These are phyloP conservation scores for Cyclotella sp. DNA, from an alignment of 108 stramenopile genomes.

Conservation along the genomic window DNA sequence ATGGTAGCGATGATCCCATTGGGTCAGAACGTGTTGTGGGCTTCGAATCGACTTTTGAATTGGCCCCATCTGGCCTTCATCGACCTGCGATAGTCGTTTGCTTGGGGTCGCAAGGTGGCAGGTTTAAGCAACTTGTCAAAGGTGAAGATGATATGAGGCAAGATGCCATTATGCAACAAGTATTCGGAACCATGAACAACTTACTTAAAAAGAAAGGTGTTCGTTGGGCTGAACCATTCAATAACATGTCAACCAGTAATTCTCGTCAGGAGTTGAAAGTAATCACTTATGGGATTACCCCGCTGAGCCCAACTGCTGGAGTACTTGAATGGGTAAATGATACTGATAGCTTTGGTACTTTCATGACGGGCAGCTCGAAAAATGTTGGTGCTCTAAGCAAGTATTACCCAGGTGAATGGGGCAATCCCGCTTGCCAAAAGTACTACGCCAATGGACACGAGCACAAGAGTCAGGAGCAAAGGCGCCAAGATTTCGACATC, in stretches of 20 bases:
- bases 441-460: background rate
- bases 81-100: constrained; percentile 90
- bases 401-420: constrained; percentile 73
- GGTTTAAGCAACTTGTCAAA: constrained; percentile 91
- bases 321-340: constrained; percentile 97
- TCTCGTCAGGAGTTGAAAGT: constrained; percentile 56
- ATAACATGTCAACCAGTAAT: constrained; percentile 5
- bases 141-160: constrained; percentile 95
- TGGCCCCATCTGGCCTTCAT: constrained; percentile 86
- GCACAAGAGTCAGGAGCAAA: constrained; percentile 5
- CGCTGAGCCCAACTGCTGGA: constrained; percentile 89
- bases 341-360: constrained; percentile 80
- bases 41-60: constrained; percentile 71
- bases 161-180: constrained; percentile 98
- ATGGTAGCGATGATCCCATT: constrained; percentile 68
- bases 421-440: constrained; percentile 3
- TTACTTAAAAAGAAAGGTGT: constrained; percentile 63
- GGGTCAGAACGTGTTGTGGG: constrained; percentile 69
- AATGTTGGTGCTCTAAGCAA: constrained; percentile 63
- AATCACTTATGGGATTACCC: constrained; percentile 89
- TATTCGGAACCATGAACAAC: constrained; percentile 90
- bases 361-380: constrained; percentile 46
- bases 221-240: constrained; percentile 16
- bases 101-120: constrained; percentile 75
- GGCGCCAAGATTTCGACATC: constrained; percentile 9